phyloP scores from a whole-genome alignment of 2,329 filamentous ascomycete species.

The Chlorencoelia australis region DNA sequence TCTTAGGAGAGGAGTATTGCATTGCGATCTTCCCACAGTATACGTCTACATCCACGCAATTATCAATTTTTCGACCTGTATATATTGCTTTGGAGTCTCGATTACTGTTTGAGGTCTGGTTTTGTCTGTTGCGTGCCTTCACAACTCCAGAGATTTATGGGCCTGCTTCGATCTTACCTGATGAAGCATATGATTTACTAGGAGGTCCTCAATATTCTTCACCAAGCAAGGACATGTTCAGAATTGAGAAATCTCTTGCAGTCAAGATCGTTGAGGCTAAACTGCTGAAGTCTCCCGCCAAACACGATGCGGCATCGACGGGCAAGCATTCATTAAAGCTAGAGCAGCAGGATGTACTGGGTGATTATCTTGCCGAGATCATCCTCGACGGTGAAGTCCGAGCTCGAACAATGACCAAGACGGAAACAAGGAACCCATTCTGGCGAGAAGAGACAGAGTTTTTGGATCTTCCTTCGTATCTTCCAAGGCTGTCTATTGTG shows the following conservation, averaged over 20 bases:
- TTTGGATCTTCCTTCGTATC: conserved; percentile 56
- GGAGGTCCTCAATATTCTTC: conserved; percentile 5
- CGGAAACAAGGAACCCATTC: conserved; percentile 62
- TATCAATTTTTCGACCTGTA: conserved; percentile 75
- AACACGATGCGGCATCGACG: conserved; percentile 22
- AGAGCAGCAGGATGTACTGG: conserved; percentile 39
- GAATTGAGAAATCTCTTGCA: conserved; percentile 50
- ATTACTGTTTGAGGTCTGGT: conserved; percentile 95
- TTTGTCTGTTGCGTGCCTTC: conserved; percentile 82
- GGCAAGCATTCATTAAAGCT: conserved; percentile 18
- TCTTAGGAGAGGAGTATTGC: conserved; percentile 86
- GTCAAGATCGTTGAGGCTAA: conserved; percentile 54
- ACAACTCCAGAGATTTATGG: conserved; percentile 84
- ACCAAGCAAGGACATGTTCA: conserved; percentile 40
- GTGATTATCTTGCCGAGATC: conserved; percentile 71
- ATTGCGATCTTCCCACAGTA: conserved; percentile 95
- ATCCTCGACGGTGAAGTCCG: conserved; percentile 71
- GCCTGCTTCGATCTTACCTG: conserved; percentile 12
- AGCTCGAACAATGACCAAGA: conserved; percentile 63
- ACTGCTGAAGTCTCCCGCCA: conserved; percentile 27
- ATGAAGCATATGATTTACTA: conserved; percentile 8
- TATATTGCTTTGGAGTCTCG: conserved; percentile 81
- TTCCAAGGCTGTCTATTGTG: conserved; percentile 60
- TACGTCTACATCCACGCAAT: conserved; percentile 58
- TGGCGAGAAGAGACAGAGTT: conserved; percentile 76